Conservation (phyloP, 768 basidiomycete species). For the Trametopsis cervina region DNA sequence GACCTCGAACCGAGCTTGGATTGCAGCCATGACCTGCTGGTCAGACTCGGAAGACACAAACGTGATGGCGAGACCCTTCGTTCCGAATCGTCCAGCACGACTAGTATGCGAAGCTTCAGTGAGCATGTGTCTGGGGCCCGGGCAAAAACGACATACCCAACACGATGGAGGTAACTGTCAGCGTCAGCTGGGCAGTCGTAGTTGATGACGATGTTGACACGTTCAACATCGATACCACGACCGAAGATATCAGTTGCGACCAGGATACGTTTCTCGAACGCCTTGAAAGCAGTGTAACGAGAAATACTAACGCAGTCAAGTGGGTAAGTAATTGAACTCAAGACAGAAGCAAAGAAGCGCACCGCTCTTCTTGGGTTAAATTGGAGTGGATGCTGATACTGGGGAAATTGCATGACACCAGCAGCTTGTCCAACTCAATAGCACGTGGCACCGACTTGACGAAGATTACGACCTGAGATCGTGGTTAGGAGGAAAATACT, state of each 20-base stretch:
- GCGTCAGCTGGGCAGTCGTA: slow-evolving; percentile 97
- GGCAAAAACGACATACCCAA: slow-evolving; percentile 53
- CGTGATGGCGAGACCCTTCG: slow-evolving; percentile 97
- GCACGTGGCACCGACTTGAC: slow-evolving; percentile 98
- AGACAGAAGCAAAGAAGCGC: slow-evolving; percentile 19
- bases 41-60: slow-evolving; percentile 92
- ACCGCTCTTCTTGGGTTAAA: slow-evolving; percentile 94
- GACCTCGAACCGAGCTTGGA: slow-evolving; percentile 96
- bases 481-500: not conserved
- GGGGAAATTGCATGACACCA: slow-evolving; percentile 97
- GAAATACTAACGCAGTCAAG: slow-evolving; percentile 55
- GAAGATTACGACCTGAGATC: slow-evolving; percentile 88
- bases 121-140: not conserved
- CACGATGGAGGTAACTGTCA: slow-evolving; percentile 97
- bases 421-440: slow-evolving; percentile 90
- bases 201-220: slow-evolving; percentile 99
- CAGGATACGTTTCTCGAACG: slow-evolving; percentile 97
- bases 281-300: slow-evolving; percentile 97
- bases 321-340: slow-evolving; percentile 6
- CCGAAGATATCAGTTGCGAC: slow-evolving; percentile 99
- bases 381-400: slow-evolving; percentile 97
- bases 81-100: slow-evolving; percentile 98
- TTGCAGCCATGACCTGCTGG: slow-evolving; percentile 88
- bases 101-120: slow-evolving; percentile 29
- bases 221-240: slow-evolving; percentile 98